Conservation (phyloP, 2,329 filamentous ascomycete genomes). For the Leptographium procerum region DNA sequence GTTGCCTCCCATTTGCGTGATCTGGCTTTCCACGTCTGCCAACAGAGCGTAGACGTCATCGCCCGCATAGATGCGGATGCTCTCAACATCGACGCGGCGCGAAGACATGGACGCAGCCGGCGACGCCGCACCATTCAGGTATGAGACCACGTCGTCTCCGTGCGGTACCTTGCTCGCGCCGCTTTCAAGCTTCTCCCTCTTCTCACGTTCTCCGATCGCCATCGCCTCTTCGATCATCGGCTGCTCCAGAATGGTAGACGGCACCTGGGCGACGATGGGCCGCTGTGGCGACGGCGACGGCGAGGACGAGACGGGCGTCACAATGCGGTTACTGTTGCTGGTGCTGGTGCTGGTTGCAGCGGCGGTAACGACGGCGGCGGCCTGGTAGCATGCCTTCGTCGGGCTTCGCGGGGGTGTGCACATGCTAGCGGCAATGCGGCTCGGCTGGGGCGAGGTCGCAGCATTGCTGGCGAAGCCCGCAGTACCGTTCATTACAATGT, state of each 20-base stretch:
- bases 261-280: conserved; percentile 36
- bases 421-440: conserved; percentile 26
- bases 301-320: conserved; percentile 10
- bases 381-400: conserved; percentile 25
- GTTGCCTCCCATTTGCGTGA: conserved; percentile 28
- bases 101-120: neutral
- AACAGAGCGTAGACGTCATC: conserved; percentile 56
- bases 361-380: conserved; percentile 10
- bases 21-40: conserved; percentile 53
- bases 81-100: conserved; percentile 40
- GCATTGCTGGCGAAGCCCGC: neutral
- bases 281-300: conserved; percentile 38
- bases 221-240: conserved; percentile 33
- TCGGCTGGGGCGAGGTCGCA: conserved; percentile 13
- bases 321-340: conserved; percentile 10
- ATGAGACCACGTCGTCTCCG: neutral
- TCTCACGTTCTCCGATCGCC: conserved; percentile 14
- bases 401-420: conserved; percentile 51
- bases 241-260: conserved; percentile 44
- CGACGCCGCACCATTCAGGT: neutral
- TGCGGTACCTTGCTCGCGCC: neutral
- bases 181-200: too few species aligned
- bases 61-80: conserved; percentile 57
- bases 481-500: too few species aligned
- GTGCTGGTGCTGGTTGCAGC: conserved; percentile 2